Evolutionary conservation across 2,329 filamentous ascomycete species (phyloP), one percentile per base, ranked within the genome.

Genomic region (Epichloe bromicola): DNA sequence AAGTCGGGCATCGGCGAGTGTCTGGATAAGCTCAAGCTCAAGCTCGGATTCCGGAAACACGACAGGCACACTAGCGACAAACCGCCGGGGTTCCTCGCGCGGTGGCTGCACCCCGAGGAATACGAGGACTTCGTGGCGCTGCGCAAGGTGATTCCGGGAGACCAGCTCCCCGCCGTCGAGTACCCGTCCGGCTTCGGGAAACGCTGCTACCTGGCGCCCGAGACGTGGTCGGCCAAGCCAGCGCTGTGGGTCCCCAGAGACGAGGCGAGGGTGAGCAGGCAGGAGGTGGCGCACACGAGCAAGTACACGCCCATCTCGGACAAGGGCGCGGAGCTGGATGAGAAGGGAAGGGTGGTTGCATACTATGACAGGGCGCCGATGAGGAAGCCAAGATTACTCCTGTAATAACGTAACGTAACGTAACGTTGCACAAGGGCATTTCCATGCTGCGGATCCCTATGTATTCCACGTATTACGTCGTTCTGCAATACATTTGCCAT

Each of bases 221-320:
- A 70, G 49, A 57, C 69, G 75, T 91, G 61, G 77, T 66, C 23
- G 73, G 79, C 54, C 57, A 74, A 58, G 67, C 86, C 86, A 2
- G 69, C 88, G 33, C 72, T 95, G n/a, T 95, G 89, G 89, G 86
- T 95, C 50, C 88, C 89, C 0, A 74, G 79, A 52, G 89, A 95
- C 60, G 68, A 75, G 1, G 78, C 82, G 23, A 86, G 88, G 10
- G 78, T 95, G 41, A 88, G 82, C 50, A 75, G 75, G 59, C 86
- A 94, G 63, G 89, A 95, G 66, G 74, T 93, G 49, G 73, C 73
- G 12, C 85, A 93, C 59, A 86, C 85, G 1, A 73, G 73, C 57
- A 79, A 77, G 59, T 76, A 86, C 34, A 86, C 88, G 33, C 79
- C 83, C 1, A 91, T 94, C 56, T 90, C 86, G 0, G 88, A 95